Evolutionary conservation across 352 stramenopile species (phyloP), one percentile per base, ranked within the genome.

Genomic region (Elongisporangium anandrum): DNA sequence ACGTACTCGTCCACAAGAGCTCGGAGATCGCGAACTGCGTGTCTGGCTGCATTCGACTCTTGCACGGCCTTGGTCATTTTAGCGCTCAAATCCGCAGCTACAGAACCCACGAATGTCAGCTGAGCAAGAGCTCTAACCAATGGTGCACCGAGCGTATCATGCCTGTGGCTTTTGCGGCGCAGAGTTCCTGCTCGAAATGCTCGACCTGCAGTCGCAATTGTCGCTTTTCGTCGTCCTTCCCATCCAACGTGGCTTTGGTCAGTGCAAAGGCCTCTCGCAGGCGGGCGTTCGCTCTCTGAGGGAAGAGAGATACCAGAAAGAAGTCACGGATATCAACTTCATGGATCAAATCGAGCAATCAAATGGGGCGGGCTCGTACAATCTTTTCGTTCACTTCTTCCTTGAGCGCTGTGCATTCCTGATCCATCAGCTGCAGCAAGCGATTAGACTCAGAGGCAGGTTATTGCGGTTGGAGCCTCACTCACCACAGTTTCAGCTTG

Each of bases 1-100:
- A 63, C 74, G 53, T 68, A 90, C 80, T 90, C 80, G 63, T 90
- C 80, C 0, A 90, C 75, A 1, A 90, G 65, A 10, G 72, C 71
- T 20, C 77, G 75, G 26, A 90, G 41, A 41, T 90, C 75, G 10
- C 80, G 63, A 1, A 81, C 62, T 1, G 77, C 77, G 5, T 62
- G 61, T 7, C 69, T 81, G 15, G 65, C 65, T 20, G 67, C 60
- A 2, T 38, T 24, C 20, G 83, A 51, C 17, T 88, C 80, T 6
- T 58, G 66, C 38, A 67, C 56, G 7, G 70, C 59, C 13, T 68
- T 68, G 9, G 64, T 63, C 10, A 79, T 24, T 2, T 61, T 72
- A 0, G 53, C 45, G 1, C 59, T 61, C 26, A 70, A 21, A 29
- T 63, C 66, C 52, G 52, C 57, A 56, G 61, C 72, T 81, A 39